Conservation (phyloP, 345 rosid species). For the Eucalyptus regnans region DNA sequence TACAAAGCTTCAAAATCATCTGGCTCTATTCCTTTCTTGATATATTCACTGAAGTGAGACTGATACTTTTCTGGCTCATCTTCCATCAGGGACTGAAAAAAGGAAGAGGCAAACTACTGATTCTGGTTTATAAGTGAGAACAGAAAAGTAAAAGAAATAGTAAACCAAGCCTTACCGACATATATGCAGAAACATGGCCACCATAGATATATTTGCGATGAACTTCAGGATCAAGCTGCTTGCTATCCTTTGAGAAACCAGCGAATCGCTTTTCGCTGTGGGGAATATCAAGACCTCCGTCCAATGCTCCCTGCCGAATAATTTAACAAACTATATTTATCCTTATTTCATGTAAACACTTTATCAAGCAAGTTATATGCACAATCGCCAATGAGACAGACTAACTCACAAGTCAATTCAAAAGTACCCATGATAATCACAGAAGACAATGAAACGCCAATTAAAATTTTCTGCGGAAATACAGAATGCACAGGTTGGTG, state of each 20-base stretch:
- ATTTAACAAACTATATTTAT: background rate
- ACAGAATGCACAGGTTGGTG: background rate
- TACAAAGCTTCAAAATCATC: constrained; percentile 49
- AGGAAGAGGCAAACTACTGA: background rate
- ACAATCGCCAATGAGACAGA: background rate
- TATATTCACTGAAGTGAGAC: constrained; percentile 49
- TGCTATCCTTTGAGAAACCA: constrained; percentile 53
- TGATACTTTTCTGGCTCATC: constrained; percentile 70
- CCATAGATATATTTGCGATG: constrained; percentile 74
- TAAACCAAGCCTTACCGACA: constrained; percentile 28
- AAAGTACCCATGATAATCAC: background rate
- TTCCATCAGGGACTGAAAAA: constrained; percentile 37
- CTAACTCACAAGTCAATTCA: background rate
- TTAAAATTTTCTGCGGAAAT: background rate
- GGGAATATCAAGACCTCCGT: constrained; percentile 84
- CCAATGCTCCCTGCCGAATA: constrained; percentile 57
- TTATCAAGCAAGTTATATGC: background rate
- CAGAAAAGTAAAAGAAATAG: background rate
- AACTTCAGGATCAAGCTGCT: constrained; percentile 70
- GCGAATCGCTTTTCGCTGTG: constrained; percentile 89
- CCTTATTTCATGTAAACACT: background rate
- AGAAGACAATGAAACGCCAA: background rate
- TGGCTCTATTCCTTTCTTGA: constrained; percentile 51
- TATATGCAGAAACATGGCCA: constrained; percentile 69
- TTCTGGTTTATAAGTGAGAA: background rate